Conservation (phyloP, 176 grass and related monocot genomes). For the Eremochloa ophiuroides region DNA sequence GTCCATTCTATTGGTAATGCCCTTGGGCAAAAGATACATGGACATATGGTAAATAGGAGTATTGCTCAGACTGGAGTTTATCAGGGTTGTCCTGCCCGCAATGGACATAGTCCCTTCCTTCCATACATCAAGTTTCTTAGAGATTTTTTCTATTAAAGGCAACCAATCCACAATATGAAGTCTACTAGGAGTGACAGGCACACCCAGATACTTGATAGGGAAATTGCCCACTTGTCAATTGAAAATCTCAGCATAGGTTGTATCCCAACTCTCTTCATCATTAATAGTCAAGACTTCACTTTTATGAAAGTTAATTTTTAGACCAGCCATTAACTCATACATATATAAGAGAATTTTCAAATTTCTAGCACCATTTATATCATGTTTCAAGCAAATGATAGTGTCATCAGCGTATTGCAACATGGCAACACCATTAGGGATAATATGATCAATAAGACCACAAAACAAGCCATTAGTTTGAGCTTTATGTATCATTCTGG, state of each 20-base stretch:
- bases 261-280: accelerated
- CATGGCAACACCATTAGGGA: accelerated
- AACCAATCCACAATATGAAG: too few relatives aligned
- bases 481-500: too few relatives aligned
- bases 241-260: not conserved
- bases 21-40: accelerated
- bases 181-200: too few relatives aligned
- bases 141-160: accelerated
- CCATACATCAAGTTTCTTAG: too few relatives aligned
- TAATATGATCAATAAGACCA: too few relatives aligned
- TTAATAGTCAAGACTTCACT: not conserved
- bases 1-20: accelerated
- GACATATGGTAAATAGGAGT: too few relatives aligned
- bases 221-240: not conserved
- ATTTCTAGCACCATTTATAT: accelerated
- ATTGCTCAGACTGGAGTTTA: too few relatives aligned
- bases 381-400: not conserved
- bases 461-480: too few relatives aligned
- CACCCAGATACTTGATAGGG: not conserved
- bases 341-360: accelerated
- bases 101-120: too few relatives aligned
- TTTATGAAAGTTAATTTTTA: not conserved
- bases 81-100: too few relatives aligned
- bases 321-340: not conserved
- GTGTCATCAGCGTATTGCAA: not conserved